Base-by-base conservation (phyloP, 1,284 basidiomycete genomes). In the Grifola frondosa region DNA sequence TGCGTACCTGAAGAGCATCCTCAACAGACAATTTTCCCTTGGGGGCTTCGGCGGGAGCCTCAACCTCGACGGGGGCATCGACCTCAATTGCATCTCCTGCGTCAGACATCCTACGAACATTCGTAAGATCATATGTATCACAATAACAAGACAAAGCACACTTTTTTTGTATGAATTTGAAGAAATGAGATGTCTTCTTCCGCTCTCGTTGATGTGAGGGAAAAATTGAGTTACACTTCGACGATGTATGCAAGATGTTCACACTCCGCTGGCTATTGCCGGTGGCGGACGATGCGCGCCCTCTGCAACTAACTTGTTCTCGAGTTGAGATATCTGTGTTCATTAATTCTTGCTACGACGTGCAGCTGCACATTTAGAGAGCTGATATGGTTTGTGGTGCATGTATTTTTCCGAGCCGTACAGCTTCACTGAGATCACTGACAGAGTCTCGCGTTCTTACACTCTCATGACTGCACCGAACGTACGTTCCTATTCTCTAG, bases 21-120 rank as follows among this genome's bases (percentile, higher is more conserved):
- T 99, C 96, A 60, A 99, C 92, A 53, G 88, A 86, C 70, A 99
- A 80, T 75, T 95, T 92, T 59, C 94, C 94, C 76, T 91, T 92
- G 64, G 93, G 88, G 30, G 88, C 88, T 62, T 91, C 88, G 39
- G 80, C 68, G 58, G 88, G 70, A 57, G 86, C 88, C 72, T 95
- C 91, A 66, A 88, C 88, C 75, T 93, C 90, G 58, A 79, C 78
- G 59, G 70, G 74, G 61, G 79, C 69, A 54, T 91, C 88, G 68
- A 90, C 83, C 71, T 80, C 74, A 70, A 86, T 81, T 73, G 91
- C 89, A 87, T 94, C 91, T 90, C 89, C 91, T 91, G 91, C 91
- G 89, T 95, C 91, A 91, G 92, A 94, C 91, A 94, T 94, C 80
- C 80, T 88, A 58, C 13, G 34, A 22, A 13, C 21, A 11, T 32